phyloP scores from a whole-genome alignment of 208 protist genomes.

The Blastocrithidia nonstop region DNA sequence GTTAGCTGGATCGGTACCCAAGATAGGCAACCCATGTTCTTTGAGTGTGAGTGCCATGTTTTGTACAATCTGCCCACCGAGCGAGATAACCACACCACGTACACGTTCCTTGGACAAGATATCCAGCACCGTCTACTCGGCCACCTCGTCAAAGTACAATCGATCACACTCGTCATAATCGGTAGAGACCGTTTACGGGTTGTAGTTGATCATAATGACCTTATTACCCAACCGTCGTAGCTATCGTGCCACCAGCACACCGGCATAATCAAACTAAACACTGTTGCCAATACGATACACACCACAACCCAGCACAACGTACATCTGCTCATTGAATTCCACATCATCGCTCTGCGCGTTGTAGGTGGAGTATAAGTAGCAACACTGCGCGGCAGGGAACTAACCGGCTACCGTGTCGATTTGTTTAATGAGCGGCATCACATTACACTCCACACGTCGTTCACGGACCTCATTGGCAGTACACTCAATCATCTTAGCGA shows the following conservation, averaged over 20 bases:
- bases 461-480: constrained; percentile 38
- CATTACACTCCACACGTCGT: constrained; percentile 38
- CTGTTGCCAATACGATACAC: constrained; percentile 96
- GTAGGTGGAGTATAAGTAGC: constrained; percentile 94
- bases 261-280: constrained; percentile 97
- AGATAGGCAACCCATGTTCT: constrained; percentile 76
- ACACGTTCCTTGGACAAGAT: constrained; percentile 91
- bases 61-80: constrained; percentile 97
- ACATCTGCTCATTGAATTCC: constrained; percentile 58
- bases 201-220: constrained; percentile 98
- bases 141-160: constrained; percentile 98
- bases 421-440: constrained; percentile 92
- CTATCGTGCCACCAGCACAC: constrained; percentile 89
- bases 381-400: constrained; percentile 91
- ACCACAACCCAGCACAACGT: constrained; percentile 93
- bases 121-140: constrained; percentile 93
- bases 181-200: constrained; percentile 97
- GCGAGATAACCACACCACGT: constrained; percentile 88
- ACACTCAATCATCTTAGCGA: constrained; percentile 51
- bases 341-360: constrained; percentile 85
- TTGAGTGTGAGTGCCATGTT: constrained; percentile 94
- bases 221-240: constrained; percentile 87
- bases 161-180: constrained; percentile 96
- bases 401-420: constrained; percentile 96
- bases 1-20: constrained; percentile 90